Conservation (phyloP, 2,329 filamentous ascomycete species). For the Geosmithia putterillii region DNA sequence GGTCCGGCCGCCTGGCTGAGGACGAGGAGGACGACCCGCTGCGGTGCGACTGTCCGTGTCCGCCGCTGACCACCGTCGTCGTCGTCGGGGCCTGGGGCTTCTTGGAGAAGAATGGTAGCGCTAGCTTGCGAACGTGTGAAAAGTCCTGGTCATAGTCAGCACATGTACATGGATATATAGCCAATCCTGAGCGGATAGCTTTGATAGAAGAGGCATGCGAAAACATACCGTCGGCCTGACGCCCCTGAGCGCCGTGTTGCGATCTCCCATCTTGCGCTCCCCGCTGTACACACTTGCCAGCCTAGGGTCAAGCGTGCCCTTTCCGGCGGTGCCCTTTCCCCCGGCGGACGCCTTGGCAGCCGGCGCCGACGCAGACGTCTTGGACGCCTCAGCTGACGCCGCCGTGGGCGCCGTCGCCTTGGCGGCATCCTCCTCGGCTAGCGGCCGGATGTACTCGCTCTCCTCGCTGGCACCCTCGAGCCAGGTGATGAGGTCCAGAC, state of each 20-base stretch:
- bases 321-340: constrained; percentile 39
- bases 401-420: constrained; percentile 26
- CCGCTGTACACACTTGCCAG: constrained; percentile 82
- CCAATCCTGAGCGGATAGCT: too few relatives aligned
- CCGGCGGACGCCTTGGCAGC: constrained; percentile 27
- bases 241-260: constrained; percentile 77
- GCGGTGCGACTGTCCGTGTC: too few relatives aligned
- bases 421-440: constrained; percentile 50
- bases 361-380: not conserved
- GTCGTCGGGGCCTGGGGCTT: constrained; percentile 33
- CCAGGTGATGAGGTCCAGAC: constrained; percentile 86
- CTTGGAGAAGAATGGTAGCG: constrained; percentile 60
- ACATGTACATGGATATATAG: not conserved
- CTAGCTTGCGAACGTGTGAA: constrained; percentile 80
- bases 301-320: constrained; percentile 64
- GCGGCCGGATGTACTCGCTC: constrained; percentile 82
- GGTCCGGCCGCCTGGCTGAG: constrained; percentile 52
- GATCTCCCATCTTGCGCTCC: constrained; percentile 83
- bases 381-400: constrained; percentile 12
- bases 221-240: constrained; percentile 71
- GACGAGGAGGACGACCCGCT: too few relatives aligned
- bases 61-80: constrained; percentile 20
- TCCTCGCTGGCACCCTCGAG: constrained; percentile 81
- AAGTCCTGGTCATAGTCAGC: constrained; percentile 70
- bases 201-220: not conserved